Percentiles rank a stretch among this genome's conserved stretches.
Conservation (phyloP, 2,329 filamentous ascomycete species). For the Colletotrichum melonis region DNA sequence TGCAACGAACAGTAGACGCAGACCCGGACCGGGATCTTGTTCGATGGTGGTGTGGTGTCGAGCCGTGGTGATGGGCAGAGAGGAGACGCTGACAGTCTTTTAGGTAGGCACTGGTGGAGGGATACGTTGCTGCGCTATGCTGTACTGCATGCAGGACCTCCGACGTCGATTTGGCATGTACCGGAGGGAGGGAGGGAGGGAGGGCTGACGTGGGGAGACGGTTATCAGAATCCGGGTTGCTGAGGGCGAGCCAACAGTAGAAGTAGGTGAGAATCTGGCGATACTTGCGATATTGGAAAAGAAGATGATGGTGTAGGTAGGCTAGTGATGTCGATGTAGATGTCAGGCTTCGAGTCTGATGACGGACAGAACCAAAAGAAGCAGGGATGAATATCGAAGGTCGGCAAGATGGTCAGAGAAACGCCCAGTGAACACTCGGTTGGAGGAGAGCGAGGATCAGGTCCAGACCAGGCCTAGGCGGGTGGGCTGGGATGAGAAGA, state of each 20-base stretch:
- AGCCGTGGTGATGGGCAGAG: constrained; percentile 18
- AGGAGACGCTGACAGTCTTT: constrained; percentile 8
- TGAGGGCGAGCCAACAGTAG: background rate
- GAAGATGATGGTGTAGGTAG: background rate
- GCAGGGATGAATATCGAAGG: background rate
- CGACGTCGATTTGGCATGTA: constrained; percentile 14
- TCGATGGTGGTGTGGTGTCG: constrained; percentile 27
- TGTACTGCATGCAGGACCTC: constrained; percentile 26
- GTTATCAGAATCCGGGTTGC: constrained; percentile 10
- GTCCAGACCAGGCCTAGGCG: background rate
- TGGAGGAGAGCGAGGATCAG: background rate
- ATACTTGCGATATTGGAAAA: background rate
- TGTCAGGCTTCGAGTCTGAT: background rate
- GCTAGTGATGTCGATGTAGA: background rate
- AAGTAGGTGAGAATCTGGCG: background rate
- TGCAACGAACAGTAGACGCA: constrained; percentile 23
- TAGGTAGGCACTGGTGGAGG: constrained; percentile 14
- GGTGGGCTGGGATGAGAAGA: background rate
- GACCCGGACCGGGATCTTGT: constrained; percentile 27
- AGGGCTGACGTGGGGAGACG: constrained; percentile 17
- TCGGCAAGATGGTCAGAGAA: background rate
- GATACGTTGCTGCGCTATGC: constrained; percentile 19
- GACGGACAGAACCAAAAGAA: background rate
- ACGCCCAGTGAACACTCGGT: background rate
- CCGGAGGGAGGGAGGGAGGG: background rate